Evolutionary conservation across 1,284 basidiomycete genomes (phyloP), one percentile per base, ranked within the genome.

Genomic region (Leucoagaricus sp.): DNA sequence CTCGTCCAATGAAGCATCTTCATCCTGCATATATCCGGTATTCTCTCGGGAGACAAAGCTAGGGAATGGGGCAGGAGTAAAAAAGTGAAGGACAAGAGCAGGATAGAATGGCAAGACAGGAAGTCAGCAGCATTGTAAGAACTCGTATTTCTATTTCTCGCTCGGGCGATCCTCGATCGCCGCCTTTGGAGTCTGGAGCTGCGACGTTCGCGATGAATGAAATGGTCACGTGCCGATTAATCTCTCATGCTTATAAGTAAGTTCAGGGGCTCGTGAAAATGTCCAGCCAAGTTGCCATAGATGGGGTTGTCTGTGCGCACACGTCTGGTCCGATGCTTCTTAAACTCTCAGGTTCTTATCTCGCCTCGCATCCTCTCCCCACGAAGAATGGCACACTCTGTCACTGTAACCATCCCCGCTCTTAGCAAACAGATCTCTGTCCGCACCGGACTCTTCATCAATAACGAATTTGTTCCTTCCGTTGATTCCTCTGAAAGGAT

Each of bases 371-470:
- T n/a, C 29, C 31, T 45, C 51, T 25, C 38, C 19, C 28, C 45
- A 28, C 21, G 29, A 61, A 73, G 59, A 58, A 84, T 84, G 82
- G 65, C 78, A 44, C 71, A 69, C 55, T 60, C 65, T 50, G 69
- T 66, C 49, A 69, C 65, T 40, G 60, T 84, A 34, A 62, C 66
- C 47, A 62, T 83, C 53, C 69, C 74, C n/a, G 61, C 68, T 40
- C 67, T 74, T 10, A 69, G 80, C 59, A 84, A 81, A 68, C 75
- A 76, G 65, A 74, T 93, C 55, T 75, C 76, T 29, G 77, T 93
- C 31, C 86, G 86, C 15, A 93, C 91, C 3, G 93, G 93, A 31
- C 82, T 96, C 41, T 96, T 96, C 79, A 96, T 97, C 72, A 87
- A 93, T 78, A 93, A 94, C 71, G 79, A 92, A 67, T 95, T 93